Conservation (phyloP, 441 rosid genomes). For the Jatropha multifida region DNA sequence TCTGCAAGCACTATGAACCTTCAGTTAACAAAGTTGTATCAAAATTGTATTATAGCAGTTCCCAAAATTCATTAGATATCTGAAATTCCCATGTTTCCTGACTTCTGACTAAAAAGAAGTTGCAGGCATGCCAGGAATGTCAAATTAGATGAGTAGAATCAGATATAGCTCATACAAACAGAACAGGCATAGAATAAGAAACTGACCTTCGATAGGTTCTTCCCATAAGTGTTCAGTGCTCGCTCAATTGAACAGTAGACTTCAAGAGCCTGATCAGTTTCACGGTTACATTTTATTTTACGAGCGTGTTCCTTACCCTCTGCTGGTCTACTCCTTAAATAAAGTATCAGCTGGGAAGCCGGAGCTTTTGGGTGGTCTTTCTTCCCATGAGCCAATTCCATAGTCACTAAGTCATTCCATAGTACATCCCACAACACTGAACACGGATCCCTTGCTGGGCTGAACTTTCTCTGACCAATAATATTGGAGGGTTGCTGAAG, state of each 20-base stretch:
- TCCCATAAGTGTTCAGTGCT: constrained; percentile 71
- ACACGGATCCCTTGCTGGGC: constrained; percentile 92
- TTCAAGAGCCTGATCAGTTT: constrained; percentile 70
- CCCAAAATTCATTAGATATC: constrained; percentile 3
- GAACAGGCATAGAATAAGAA: constrained; percentile 6
- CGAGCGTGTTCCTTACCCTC: constrained; percentile 76
- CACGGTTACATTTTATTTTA: constrained; percentile 68
- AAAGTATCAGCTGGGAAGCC: constrained; percentile 66
- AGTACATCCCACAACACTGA: constrained; percentile 77
- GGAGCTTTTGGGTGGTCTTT: constrained; percentile 72
- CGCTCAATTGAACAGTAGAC: constrained; percentile 73
- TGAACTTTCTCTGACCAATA: constrained; percentile 85
- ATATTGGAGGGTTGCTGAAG: constrained; percentile 88
- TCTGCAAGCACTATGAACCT: not conserved
- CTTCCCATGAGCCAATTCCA: constrained; percentile 90
- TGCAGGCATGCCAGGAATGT: not conserved
- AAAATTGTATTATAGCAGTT: not conserved
- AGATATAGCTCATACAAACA: not conserved
- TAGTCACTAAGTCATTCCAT: constrained; percentile 60
- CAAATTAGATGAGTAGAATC: not conserved
- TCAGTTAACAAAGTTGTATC: not conserved
- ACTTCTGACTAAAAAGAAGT: not conserved
- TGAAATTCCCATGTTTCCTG: not conserved
- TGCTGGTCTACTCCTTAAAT: constrained; percentile 51
- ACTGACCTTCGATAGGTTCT: constrained; percentile 54